These are phyloP conservation scores for Phaffomyces antillensis DNA, from an alignment of 805 yeast species.

Conservation along the genomic window DNA sequence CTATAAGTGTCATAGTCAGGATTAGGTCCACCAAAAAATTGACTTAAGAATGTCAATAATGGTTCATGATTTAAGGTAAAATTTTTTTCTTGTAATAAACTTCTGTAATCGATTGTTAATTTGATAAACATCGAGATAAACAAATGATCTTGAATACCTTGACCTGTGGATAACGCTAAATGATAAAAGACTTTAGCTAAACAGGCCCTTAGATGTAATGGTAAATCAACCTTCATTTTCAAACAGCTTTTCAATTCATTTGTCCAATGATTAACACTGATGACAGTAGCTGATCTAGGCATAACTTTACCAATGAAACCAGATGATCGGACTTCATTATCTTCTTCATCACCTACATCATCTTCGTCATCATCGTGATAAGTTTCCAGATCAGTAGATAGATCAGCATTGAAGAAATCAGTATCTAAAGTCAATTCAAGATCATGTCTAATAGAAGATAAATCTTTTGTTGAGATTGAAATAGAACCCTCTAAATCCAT, in stretches of 20 bases:
- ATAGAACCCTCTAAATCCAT: slow-evolving; percentile 68
- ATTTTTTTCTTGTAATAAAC: slow-evolving; percentile 21
- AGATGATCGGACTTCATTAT: slow-evolving; percentile 30
- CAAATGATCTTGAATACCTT: slow-evolving; percentile 48
- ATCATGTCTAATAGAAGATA: slow-evolving; percentile 38
- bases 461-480: slow-evolving; percentile 59
- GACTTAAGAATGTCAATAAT: slow-evolving; percentile 26
- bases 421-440: slow-evolving; percentile 48
- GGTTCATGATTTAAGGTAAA: slow-evolving; percentile 30
- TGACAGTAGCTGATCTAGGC: slow-evolving; percentile 64
- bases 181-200: slow-evolving; percentile 67
- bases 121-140: slow-evolving; percentile 56
- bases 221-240: slow-evolving; percentile 73
- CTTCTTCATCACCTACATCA: slow-evolving; percentile 33
- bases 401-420: slow-evolving; percentile 36
- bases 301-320: slow-evolving; percentile 51
- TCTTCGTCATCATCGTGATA: slow-evolving; percentile 29
- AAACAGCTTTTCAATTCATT: slow-evolving; percentile 75
- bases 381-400: slow-evolving; percentile 29
- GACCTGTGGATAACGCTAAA: slow-evolving; percentile 67
- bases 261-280: slow-evolving; percentile 78
- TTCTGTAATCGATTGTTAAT: slow-evolving; percentile 37
- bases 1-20: slow-evolving; percentile 37
- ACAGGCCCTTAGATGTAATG: slow-evolving; percentile 51
- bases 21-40: slow-evolving; percentile 40